Evolutionary conservation across 1,284 basidiomycete genomes (phyloP).

Genomic region (Porodaedalea pini): DNA sequence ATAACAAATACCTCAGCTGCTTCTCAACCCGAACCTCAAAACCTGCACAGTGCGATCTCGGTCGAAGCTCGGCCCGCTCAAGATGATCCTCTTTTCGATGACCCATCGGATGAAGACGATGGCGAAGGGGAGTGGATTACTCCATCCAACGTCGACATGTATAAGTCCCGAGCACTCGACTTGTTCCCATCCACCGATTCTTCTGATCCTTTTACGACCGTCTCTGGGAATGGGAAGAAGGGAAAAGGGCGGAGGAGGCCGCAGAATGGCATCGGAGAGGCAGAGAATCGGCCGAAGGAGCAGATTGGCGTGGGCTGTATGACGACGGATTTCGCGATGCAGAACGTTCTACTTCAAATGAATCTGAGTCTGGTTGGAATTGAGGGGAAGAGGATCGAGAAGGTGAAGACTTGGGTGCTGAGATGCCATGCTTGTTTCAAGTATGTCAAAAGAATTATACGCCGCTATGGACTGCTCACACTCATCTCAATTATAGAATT

Average conservation of each 20-base stretch:
- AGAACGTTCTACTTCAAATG: conserved; percentile 97
- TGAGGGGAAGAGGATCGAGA: conserved; percentile 87
- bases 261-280: background rate
- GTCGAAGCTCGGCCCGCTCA: conserved; percentile 24
- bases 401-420: conserved; percentile 93
- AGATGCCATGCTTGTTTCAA: conserved; percentile 99
- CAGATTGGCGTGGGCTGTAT: conserved; percentile 77
- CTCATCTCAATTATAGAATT: conserved; percentile 51
- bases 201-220: conserved; percentile 24
- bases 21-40: background rate
- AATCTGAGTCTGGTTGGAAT: conserved; percentile 87
- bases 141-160: conserved; percentile 78
- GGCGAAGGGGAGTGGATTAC: conserved; percentile 98
- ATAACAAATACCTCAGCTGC: conserved; percentile 25
- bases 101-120: conserved; percentile 74
- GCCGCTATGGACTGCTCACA: background rate
- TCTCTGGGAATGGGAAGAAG: conserved; percentile 33
- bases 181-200: conserved; percentile 53
- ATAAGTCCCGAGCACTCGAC: conserved; percentile 88
- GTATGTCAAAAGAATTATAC: conserved; percentile 50
- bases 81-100: conserved; percentile 52
- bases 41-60: background rate
- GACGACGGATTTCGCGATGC: conserved; percentile 99
- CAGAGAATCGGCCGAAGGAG: conserved; percentile 30
- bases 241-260: conserved; percentile 28